Percentiles rank a stretch among this genome's conserved stretches.
Evolutionary conservation across 2,329 filamentous ascomycete genomes (phyloP).

Genomic region (Teratosphaeria destructans): DNA sequence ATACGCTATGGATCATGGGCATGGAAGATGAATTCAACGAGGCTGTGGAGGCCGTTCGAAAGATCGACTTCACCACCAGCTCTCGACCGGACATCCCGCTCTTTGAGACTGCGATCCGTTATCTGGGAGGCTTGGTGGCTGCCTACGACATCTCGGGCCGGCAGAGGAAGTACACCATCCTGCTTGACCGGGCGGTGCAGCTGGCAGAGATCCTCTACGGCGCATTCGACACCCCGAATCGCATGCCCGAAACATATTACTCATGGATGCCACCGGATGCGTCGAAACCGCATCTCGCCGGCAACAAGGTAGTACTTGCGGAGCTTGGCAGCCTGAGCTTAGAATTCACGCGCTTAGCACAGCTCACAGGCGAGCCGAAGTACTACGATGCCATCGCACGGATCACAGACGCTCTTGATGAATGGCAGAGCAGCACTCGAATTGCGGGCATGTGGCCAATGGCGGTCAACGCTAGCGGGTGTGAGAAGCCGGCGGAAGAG

Average conservation of each 20-base stretch:
- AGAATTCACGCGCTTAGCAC: conserved; percentile 82
- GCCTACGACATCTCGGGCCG: conserved; percentile 77
- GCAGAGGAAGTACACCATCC: conserved; percentile 47
- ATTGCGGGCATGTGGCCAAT: conserved; percentile 76
- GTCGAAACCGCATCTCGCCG: conserved; percentile 54
- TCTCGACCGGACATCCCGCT: conserved; percentile 63
- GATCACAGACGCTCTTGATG: conserved; percentile 69
- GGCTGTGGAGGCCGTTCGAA: conserved; percentile 56
- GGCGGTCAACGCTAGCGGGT: conserved; percentile 67
- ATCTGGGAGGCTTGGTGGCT: conserved; percentile 73
- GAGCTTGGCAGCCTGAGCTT: conserved; percentile 72
- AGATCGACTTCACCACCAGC: conserved; percentile 76
- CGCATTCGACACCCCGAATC: conserved; percentile 83
- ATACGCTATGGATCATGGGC: conserved; percentile 82
- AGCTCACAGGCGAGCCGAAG: conserved; percentile 68
- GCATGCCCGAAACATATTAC: conserved; percentile 79
- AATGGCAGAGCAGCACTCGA: conserved; percentile 59
- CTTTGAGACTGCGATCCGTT: conserved; percentile 87
- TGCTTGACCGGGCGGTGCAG: conserved; percentile 69
- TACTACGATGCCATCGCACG: conserved; percentile 87
- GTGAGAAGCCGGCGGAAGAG: conserved; percentile 41
- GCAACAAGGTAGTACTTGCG: conserved; percentile 45
- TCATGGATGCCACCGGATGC: conserved; percentile 59
- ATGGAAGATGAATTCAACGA: conserved; percentile 69
- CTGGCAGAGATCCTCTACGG: conserved; percentile 72